Percentiles rank a stretch among this genome's conserved stretches.
phyloP scores from a whole-genome alignment of 2,329 filamentous ascomycete genomes.

The Thelonectria discophora region DNA sequence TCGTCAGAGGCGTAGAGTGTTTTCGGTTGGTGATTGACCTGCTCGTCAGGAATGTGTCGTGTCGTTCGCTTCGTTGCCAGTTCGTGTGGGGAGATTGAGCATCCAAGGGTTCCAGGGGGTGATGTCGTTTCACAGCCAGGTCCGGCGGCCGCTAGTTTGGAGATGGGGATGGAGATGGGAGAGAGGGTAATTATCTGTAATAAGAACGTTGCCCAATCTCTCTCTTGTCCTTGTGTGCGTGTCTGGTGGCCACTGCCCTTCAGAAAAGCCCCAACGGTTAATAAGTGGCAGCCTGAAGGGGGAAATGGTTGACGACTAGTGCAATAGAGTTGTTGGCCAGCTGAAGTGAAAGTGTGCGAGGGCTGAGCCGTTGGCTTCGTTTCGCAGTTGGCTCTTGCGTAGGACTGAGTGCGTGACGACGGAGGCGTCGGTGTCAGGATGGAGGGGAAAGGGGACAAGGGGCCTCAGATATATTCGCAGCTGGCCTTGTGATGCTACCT shows the following conservation, averaged over 20 bases:
- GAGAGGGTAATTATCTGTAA: not conserved
- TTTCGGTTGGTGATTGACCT: slow-evolving; percentile 14
- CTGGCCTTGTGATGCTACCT: slow-evolving; percentile 3
- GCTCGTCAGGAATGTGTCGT: not conserved
- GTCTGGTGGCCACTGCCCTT: too few species aligned
- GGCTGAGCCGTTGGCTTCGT: not conserved
- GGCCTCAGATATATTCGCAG: slow-evolving; percentile 25
- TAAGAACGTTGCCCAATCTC: too few species aligned
- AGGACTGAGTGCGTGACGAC: slow-evolving; percentile 14
- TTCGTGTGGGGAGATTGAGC: slow-evolving; percentile 35
- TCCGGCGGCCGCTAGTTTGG: slow-evolving; percentile 36
- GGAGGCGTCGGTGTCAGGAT: slow-evolving; percentile 21
- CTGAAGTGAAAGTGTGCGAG: not conserved
- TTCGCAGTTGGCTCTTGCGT: slow-evolving; percentile 5
- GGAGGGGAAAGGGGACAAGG: slow-evolving; percentile 5
- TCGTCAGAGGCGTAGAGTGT: slow-evolving; percentile 33
- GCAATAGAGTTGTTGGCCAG: too few species aligned
- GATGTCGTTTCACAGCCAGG: slow-evolving; percentile 42
- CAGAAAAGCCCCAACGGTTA: too few species aligned
- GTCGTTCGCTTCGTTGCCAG: not conserved
- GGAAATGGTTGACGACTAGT: not conserved
- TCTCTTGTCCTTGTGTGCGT: too few species aligned
- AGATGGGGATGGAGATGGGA: slow-evolving; percentile 24
- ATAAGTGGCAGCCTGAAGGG: not conserved
- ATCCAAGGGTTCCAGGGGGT: slow-evolving; percentile 40